Percentiles rank a stretch among this genome's conserved stretches.
These are phyloP conservation scores for Penicillium diatomitis DNA, from an alignment of 495 filamentous ascomycete genomes.

Conservation along the genomic window DNA sequence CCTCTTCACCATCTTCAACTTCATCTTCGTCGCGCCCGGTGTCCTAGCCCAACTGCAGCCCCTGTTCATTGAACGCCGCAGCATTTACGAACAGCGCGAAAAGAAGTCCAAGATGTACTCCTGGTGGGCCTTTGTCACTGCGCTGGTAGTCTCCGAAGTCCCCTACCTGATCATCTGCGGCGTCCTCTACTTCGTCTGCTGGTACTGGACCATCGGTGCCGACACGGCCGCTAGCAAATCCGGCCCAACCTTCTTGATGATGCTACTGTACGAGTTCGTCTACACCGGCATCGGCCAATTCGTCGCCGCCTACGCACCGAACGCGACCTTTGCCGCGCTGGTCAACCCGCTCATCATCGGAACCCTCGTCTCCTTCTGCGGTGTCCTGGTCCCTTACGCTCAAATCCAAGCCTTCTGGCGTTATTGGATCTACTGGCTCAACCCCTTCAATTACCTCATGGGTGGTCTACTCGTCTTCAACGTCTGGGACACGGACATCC, in stretches of 20 bases:
- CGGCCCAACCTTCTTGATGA: conserved; percentile 47
- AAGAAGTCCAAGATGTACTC: conserved; percentile 46
- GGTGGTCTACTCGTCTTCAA: conserved; percentile 47
- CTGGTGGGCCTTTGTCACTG: conserved; percentile 46
- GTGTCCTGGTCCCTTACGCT: conserved; percentile 31
- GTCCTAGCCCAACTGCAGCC: conserved; percentile 45
- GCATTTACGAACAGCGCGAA: conserved; percentile 44
- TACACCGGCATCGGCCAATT: conserved; percentile 53
- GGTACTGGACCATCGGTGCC: conserved; percentile 31
- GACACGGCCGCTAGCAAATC: conserved; percentile 30
- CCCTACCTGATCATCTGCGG: conserved; percentile 43
- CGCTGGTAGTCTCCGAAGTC: conserved; percentile 42
- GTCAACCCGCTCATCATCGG: conserved; percentile 48
- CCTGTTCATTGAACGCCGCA: conserved; percentile 42
- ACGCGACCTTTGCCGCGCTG: conserved; percentile 45
- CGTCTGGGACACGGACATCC: conserved; percentile 45
- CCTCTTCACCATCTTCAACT: conserved; percentile 42
- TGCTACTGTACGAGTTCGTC: conserved; percentile 45
- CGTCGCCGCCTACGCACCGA: conserved; percentile 49
- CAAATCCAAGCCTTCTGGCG: conserved; percentile 51
- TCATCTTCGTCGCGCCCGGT: conserved; percentile 41
- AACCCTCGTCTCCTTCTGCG: conserved; percentile 48
- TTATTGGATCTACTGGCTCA: conserved; percentile 71
- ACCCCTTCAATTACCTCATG: conserved; percentile 63
- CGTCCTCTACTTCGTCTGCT: conserved; percentile 42